Evolutionary conservation across 2,329 filamentous ascomycete genomes (phyloP).

Genomic region (Thelonectria olida): DNA sequence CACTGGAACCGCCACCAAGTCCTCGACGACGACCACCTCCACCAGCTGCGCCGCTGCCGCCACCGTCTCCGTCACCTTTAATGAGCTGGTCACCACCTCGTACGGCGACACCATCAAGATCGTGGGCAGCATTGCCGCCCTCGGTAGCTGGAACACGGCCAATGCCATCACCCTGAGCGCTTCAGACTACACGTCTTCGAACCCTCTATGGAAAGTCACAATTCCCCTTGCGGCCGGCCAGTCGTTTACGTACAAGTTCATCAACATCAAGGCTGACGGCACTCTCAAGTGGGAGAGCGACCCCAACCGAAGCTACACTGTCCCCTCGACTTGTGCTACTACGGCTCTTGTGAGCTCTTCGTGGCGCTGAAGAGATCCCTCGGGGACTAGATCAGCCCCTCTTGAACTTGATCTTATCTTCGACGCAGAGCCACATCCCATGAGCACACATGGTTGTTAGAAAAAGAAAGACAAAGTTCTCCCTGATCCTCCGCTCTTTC

Average conservation of each 20-base stretch:
- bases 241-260: slow-evolving; percentile 73
- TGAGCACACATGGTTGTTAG: background rate
- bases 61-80: slow-evolving; percentile 69
- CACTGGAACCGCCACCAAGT: slow-evolving; percentile 32
- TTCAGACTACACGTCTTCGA: slow-evolving; percentile 63
- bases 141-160: slow-evolving; percentile 70
- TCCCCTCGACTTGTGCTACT: slow-evolving; percentile 44
- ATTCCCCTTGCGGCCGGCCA: slow-evolving; percentile 65
- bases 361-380: background rate
- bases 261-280: slow-evolving; percentile 65
- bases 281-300: slow-evolving; percentile 72
- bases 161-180: slow-evolving; percentile 67
- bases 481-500: too few species aligned
- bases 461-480: background rate
- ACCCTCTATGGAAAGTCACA: slow-evolving; percentile 69
- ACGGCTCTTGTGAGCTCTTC: slow-evolving; percentile 25
- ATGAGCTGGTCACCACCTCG: slow-evolving; percentile 63
- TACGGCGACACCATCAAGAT: slow-evolving; percentile 74
- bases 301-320: slow-evolving; percentile 54
- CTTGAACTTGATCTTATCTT: too few species aligned
- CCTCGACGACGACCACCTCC: slow-evolving; percentile 40
- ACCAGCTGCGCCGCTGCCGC: slow-evolving; percentile 51
- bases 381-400: too few species aligned
- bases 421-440: too few species aligned
- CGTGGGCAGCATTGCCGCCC: slow-evolving; percentile 64